These are phyloP conservation scores for Aspergillus panamensis DNA, from an alignment of 495 filamentous ascomycete species.

Conservation along the genomic window DNA sequence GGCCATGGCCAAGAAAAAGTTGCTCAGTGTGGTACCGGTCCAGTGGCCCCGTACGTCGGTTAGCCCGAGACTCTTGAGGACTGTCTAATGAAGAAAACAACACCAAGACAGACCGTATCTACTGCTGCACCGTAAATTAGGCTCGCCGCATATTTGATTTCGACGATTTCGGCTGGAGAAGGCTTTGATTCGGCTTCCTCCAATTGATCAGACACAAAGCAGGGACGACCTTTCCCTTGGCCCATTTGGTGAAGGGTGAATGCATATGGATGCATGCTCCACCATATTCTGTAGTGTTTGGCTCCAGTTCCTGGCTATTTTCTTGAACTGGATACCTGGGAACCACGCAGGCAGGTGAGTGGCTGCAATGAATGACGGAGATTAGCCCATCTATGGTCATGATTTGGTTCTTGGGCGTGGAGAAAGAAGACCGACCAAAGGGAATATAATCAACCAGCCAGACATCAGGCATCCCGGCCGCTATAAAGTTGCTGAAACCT, in stretches of 20 bases:
- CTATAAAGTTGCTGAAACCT: constrained; percentile 37
- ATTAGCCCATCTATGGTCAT: neutral
- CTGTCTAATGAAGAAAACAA: neutral
- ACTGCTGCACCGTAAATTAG: constrained; percentile 50
- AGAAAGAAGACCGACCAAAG: constrained; percentile 15
- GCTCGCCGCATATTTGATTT: constrained; percentile 39
- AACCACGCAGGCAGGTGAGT: constrained; percentile 44
- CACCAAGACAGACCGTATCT: constrained; percentile 38
- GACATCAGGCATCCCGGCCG: constrained; percentile 33
- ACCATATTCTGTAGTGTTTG: neutral
- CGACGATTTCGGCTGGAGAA: constrained; percentile 17
- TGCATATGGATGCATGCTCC: constrained; percentile 30
- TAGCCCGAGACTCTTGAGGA: neutral
- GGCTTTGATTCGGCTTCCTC: constrained; percentile 20
- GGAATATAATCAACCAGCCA: constrained; percentile 46
- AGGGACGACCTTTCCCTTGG: constrained; percentile 25
- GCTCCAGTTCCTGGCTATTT: constrained; percentile 29
- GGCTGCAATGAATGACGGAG: constrained; percentile 28
- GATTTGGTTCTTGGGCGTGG: neutral
- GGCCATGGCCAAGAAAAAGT: constrained; percentile 38
- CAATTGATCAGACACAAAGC: constrained; percentile 31
- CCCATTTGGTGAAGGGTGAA: constrained; percentile 44
- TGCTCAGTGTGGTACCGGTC: constrained; percentile 32
- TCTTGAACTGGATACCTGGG: constrained; percentile 43
- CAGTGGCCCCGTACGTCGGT: neutral